These are phyloP conservation scores for Linaria vulgaris DNA, from an alignment of 257 asterid genomes.

Conservation along the genomic window DNA sequence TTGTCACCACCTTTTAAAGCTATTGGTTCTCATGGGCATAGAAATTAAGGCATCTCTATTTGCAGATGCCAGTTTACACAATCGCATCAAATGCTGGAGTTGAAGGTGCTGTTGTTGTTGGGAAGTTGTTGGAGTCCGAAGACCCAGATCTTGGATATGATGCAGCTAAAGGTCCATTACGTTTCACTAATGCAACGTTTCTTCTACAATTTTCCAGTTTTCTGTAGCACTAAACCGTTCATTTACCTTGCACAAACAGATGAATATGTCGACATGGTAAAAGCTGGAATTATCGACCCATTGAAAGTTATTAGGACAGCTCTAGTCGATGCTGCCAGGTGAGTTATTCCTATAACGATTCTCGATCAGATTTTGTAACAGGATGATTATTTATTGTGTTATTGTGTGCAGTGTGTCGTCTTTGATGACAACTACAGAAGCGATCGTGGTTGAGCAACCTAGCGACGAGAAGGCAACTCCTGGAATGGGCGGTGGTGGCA, in stretches of 20 bases:
- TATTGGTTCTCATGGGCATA: background rate
- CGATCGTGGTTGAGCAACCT: conserved; percentile 74
- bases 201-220: background rate
- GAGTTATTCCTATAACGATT: conserved; percentile 2
- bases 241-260: conserved; percentile 37
- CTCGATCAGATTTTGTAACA: background rate
- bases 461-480: conserved; percentile 72
- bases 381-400: background rate
- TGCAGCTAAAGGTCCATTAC: conserved; percentile 75
- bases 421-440: conserved; percentile 89
- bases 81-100: conserved; percentile 93
- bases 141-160: conserved; percentile 89
- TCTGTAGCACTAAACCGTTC: background rate
- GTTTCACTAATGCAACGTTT: too few relatives aligned
- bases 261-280: conserved; percentile 90
- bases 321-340: conserved; percentile 95
- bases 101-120: conserved; percentile 95
- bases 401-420: conserved; percentile 73
- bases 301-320: conserved; percentile 91
- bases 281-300: conserved; percentile 86
- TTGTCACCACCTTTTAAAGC: too few relatives aligned
- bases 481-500: conserved; percentile 56
- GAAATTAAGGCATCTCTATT: background rate
- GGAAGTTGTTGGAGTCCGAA: conserved; percentile 85
- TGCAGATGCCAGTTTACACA: conserved; percentile 74